Conservation (phyloP, 192 early-diverging fungal species). For the Backusella australiensis region DNA sequence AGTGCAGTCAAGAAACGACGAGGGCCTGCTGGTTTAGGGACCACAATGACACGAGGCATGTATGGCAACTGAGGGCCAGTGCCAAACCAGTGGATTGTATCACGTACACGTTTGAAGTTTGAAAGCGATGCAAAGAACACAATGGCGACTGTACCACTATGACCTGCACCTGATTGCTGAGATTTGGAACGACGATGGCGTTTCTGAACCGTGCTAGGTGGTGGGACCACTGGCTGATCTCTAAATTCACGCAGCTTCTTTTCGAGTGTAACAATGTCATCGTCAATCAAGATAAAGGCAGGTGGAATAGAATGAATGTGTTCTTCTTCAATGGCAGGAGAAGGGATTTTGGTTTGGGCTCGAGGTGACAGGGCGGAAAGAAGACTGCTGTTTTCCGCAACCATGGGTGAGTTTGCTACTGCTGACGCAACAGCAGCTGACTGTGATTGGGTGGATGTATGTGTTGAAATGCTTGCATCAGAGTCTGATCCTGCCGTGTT, state of each 20-base stretch:
- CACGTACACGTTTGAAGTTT: conserved; percentile 48
- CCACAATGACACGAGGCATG: conserved; percentile 49
- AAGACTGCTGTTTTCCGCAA: background rate
- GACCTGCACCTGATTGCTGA: background rate
- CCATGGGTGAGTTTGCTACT: background rate
- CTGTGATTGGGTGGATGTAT: background rate
- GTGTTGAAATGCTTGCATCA: background rate
- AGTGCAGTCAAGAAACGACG: conserved; percentile 58
- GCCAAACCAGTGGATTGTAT: conserved; percentile 40
- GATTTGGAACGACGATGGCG: conserved; percentile 11
- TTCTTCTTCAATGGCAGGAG: conserved; percentile 24
- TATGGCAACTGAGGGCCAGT: background rate
- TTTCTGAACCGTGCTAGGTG: background rate
- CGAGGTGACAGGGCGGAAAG: background rate
- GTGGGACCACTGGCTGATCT: conserved; percentile 12
- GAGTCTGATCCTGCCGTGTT: background rate
- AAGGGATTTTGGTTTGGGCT: conserved; percentile 1
- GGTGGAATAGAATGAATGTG: conserved; percentile 28
- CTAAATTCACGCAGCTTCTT: conserved; percentile 40
- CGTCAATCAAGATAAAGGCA: conserved; percentile 57
- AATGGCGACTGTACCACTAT: conserved; percentile 43
- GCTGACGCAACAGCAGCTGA: background rate
- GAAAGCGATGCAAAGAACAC: conserved; percentile 54
- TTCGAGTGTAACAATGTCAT: conserved; percentile 51
- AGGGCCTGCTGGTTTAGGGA: conserved; percentile 62